Base-by-base conservation (phyloP, 2,329 filamentous ascomycete species). In the Alternaria alternata region DNA sequence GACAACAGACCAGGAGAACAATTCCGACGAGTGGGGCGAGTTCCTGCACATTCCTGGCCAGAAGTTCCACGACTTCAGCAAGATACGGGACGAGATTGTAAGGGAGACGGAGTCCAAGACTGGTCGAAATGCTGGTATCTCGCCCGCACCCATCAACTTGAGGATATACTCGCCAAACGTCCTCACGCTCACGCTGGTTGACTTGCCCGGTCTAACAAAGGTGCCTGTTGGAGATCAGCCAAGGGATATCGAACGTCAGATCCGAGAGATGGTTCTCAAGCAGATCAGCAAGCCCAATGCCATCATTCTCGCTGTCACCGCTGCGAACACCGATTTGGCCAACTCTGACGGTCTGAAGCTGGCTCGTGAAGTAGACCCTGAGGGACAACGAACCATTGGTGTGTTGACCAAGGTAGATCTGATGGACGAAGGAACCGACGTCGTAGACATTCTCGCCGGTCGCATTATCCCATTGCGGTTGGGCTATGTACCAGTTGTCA, bases 101-200 rank as follows among this genome's bases (percentile, higher is more conserved):
- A 90, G 92, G 74, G 95, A 99, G 83, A 99, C 95, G 43, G 94
- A 97, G 76, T 89, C 91, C 71, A 98, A 99, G 85, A 96, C 96
- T 69, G 95, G 95, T 67, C 90, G 90, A 78, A 99, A 99, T 85
- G 92, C 91, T 51, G 95, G 94, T 80, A 99, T 99, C 81, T 98
- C 94, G 47, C 92, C 95, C 24, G 91, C 92, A 32, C 95, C 95
- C 51, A 99, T 99, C 86, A 98, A 98, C 84, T 85, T 99, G 75
- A 90, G 95, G 75, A 97, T 99, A 82, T 98, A 96, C 87, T 98
- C 94, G 53, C 95, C 95, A 54, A 97, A 99, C 76, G 96, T 99
- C 78, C 88, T 99, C 62, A 99, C 96, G 58, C 86, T 99, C 70
- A 99, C 95, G 7, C 86, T 99, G 59, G 95, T 99, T 74, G 95